These are phyloP conservation scores for Zymoseptoria passerinii DNA, from an alignment of 2,329 filamentous ascomycete genomes.

Conservation along the genomic window DNA sequence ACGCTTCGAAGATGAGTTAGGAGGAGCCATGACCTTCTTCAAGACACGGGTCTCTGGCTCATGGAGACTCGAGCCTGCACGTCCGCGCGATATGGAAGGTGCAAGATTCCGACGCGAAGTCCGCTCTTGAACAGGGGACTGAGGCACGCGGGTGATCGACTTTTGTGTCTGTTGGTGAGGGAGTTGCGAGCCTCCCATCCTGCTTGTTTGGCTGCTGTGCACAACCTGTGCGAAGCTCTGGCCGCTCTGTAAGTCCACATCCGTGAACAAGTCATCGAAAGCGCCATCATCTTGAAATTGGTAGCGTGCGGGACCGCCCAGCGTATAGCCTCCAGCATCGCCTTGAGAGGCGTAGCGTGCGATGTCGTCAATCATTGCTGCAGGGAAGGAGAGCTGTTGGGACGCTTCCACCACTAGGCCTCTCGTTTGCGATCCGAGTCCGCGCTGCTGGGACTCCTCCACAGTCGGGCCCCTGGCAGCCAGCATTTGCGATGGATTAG, in stretches of 20 bases:
- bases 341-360: not conserved
- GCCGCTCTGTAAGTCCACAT: not conserved
- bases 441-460: not conserved
- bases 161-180: not conserved
- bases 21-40: slow-evolving; percentile 15
- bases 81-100: not conserved
- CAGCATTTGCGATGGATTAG: not conserved
- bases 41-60: slow-evolving; percentile 2
- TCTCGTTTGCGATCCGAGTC: not conserved
- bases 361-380: not conserved
- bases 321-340: not conserved
- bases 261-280: not conserved
- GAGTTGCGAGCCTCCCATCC: not conserved
- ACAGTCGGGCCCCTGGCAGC: not conserved
- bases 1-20: slow-evolving; percentile 24
- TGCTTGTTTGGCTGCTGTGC: not conserved
- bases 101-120: not conserved
- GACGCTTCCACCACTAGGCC: slow-evolving; percentile 2
- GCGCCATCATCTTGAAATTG: not conserved
- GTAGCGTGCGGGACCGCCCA: not conserved
- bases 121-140: not conserved
- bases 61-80: not conserved
- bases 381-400: not conserved
- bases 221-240: not conserved
- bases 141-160: not conserved